Conservation (phyloP, 108 stramenopile genomes). For the Bacterosira constricta region DNA sequence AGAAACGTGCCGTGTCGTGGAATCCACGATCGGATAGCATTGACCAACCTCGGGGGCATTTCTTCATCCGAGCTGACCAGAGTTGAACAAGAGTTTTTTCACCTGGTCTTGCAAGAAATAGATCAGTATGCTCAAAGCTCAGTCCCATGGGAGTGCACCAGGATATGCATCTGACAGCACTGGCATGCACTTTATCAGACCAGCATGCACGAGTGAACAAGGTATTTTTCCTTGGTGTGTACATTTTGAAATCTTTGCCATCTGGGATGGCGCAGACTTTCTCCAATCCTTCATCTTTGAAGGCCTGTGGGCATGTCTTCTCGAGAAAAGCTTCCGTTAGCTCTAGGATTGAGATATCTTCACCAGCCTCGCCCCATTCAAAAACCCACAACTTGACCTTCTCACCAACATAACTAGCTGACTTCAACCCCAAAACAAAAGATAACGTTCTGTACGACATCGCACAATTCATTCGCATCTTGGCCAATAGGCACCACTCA, state of each 20-base stretch:
- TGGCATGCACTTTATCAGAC: no score
- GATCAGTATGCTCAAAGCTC: constrained; percentile 22
- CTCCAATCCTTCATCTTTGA: no score
- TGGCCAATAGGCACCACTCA: constrained; percentile 3
- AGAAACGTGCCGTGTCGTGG: constrained; percentile 4
- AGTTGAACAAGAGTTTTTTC: constrained; percentile 13
- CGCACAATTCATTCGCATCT: constrained; percentile 2
- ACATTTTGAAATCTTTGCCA: constrained; percentile 19
- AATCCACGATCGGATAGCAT: constrained; percentile 21
- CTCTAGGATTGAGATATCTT: constrained; percentile 8
- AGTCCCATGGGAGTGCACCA: constrained; percentile 22
- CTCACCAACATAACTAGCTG: neutral
- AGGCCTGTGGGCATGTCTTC: constrained; percentile 3
- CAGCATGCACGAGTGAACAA: constrained; percentile 10
- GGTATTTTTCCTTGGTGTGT: constrained; percentile 11
- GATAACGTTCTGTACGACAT: neutral
- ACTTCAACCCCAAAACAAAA: neutral
- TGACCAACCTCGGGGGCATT: constrained; percentile 10
- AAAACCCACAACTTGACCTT: neutral
- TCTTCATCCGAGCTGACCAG: constrained; percentile 4
- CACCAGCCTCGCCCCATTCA: constrained; percentile 1
- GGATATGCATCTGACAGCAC: constrained; percentile 24
- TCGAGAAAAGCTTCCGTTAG: constrained; percentile 12
- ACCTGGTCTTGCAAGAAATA: constrained; percentile 4
- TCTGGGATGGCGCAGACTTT: no score